These are phyloP conservation scores for Apophysomyces trapeziformis DNA, from an alignment of 371 early-diverging fungal genomes.

Conservation along the genomic window DNA sequence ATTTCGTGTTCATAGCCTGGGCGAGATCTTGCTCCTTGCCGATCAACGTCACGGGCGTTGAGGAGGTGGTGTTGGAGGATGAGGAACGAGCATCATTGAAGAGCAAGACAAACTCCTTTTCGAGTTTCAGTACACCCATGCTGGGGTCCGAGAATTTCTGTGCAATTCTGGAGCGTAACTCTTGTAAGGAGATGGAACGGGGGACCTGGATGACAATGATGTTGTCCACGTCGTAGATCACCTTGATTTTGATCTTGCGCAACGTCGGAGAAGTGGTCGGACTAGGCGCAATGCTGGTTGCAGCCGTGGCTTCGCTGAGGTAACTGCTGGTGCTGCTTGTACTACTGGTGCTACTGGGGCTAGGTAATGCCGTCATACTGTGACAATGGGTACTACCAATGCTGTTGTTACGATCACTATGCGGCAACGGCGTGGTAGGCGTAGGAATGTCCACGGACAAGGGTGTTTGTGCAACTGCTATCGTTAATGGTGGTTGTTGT, in stretches of 20 bases:
- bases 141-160: constrained; percentile 42
- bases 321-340: neutral
- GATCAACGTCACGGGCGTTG: constrained; percentile 24
- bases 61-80: constrained; percentile 16
- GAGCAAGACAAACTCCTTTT: constrained; percentile 22
- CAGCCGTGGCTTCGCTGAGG: neutral
- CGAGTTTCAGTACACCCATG: constrained; percentile 16
- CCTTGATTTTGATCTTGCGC: constrained; percentile 37
- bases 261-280: neutral
- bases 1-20: constrained; percentile 32
- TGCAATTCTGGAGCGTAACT: constrained; percentile 29
- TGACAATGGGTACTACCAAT: too few species aligned
- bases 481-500: constrained; percentile 6
- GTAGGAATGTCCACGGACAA: neutral
- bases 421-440: neutral
- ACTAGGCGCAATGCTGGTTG: neutral
- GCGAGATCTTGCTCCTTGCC: constrained; percentile 29
- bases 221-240: constrained; percentile 41
- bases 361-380: neutral
- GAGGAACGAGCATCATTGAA: constrained; percentile 22
- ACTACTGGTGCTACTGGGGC: constrained; percentile 5
- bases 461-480: neutral
- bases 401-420: too few species aligned
- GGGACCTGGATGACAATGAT: constrained; percentile 43
- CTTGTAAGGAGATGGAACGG: constrained; percentile 29